These are phyloP conservation scores for Jamesozyma piceae DNA, from an alignment of 805 yeast genomes.

Conservation along the genomic window DNA sequence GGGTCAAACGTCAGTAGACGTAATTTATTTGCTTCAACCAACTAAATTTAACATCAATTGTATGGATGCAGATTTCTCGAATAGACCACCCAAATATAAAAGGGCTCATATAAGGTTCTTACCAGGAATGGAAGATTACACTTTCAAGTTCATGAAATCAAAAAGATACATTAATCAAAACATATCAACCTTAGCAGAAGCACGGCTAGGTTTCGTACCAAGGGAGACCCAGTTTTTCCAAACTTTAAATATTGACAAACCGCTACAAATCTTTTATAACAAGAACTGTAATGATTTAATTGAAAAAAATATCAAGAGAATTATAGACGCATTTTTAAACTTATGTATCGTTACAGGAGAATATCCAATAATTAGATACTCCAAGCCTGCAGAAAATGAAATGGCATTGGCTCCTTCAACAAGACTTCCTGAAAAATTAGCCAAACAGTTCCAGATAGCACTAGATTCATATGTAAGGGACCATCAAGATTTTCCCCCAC, in stretches of 20 bases:
- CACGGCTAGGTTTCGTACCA: constrained; percentile 49
- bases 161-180: constrained; percentile 25
- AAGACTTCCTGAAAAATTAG: constrained; percentile 58
- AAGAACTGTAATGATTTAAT: constrained; percentile 53
- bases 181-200: constrained; percentile 30
- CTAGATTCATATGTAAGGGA: constrained; percentile 68
- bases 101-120: constrained; percentile 64
- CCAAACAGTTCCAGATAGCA: constrained; percentile 57
- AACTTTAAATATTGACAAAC: constrained; percentile 50
- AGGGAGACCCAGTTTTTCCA: constrained; percentile 58
- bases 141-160: constrained; percentile 24
- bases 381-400: constrained; percentile 40
- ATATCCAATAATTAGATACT: constrained; percentile 76
- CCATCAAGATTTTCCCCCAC: constrained; percentile 54
- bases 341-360: constrained; percentile 76
- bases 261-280: constrained; percentile 68
- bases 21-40: constrained; percentile 71
- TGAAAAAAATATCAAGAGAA: constrained; percentile 43
- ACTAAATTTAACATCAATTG: constrained; percentile 61
- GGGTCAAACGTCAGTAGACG: constrained; percentile 59
- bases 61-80: constrained; percentile 61
- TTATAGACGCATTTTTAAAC: constrained; percentile 59
- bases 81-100: constrained; percentile 61
- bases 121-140: constrained; percentile 41
- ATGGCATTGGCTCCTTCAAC: constrained; percentile 45